Base-by-base conservation (phyloP, 306 rosid genomes). In the Adenanthera pavonina region DNA sequence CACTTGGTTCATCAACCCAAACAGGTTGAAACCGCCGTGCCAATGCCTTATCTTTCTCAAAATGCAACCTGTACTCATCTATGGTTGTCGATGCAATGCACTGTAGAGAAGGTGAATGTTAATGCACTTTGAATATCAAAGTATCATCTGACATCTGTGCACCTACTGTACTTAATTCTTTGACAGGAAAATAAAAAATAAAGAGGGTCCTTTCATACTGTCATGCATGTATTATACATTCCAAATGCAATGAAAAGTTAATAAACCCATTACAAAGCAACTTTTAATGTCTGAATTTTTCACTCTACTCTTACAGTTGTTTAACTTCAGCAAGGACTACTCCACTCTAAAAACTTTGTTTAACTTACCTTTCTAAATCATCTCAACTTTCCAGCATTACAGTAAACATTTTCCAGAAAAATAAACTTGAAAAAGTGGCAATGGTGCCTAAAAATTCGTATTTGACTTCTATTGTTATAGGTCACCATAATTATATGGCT, bases 21-120 rank as follows among this genome's bases (percentile, higher is more conserved):
- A 95, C 91, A 16, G 97, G 97, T 84, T 95, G 99, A 86, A 95
- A 95, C 57, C 99, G 85, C 13, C 97, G 87, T 33, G 92, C 97
- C 78, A 95, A 88, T 51, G 97, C 99, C 80, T 89, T 90, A 67
- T 95, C 99, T 75, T 90, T 93, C 85, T 95, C 97, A 53, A 95
- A 85, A 82, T 95, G 92, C 70, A 85, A 56, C 88, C 93, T 88
- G 89, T 89, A 95, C 86, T 95, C 99, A 80, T 90, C 93, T 20
- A 82, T 52, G 73, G 99, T 93, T 46, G 99, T 93, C 52, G 99
- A 89, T 41, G 97, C 99, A 86, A 95, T 86, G 81, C 97, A 95
- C 99, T 95, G 93, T 72, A 84, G 66, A 67, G 67, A 76, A 85
- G 75, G 71, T 36, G 52, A 86, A 30, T 6, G 69, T 85, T 49